These are phyloP conservation scores for Collybiopsis luxurians DNA, from an alignment of 768 basidiomycete species.

Conservation along the genomic window DNA sequence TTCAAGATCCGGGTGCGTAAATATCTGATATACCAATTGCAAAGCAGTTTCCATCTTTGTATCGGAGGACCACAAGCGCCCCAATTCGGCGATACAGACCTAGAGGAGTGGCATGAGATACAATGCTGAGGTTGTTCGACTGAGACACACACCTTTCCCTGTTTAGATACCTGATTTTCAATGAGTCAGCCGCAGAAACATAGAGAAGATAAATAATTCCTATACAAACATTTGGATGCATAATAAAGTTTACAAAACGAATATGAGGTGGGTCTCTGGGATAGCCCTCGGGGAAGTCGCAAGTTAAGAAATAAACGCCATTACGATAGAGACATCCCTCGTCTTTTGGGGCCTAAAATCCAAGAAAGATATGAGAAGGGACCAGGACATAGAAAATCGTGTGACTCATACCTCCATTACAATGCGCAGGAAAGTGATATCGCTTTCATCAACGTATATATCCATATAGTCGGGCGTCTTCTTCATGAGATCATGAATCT, in stretches of 20 bases:
- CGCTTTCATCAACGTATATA: conserved; percentile 22
- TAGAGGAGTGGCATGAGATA: background rate
- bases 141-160: conserved; percentile 23
- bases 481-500: conserved; percentile 19
- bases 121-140: background rate
- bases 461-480: conserved; percentile 26
- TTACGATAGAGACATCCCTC: conserved; percentile 23
- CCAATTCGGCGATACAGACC: conserved; percentile 28
- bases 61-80: conserved; percentile 27
- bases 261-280: conserved; percentile 27
- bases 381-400: background rate
- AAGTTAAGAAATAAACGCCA: conserved; percentile 24
- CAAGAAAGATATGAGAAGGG: background rate
- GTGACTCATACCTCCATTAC: conserved; percentile 19
- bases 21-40: conserved; percentile 21
- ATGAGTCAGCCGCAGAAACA: background rate
- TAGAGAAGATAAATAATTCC: background rate
- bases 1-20: conserved; percentile 25
- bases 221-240: conserved; percentile 26
- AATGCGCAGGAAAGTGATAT: conserved; percentile 27
- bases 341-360: conserved; percentile 21
- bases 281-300: conserved; percentile 22
- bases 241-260: conserved; percentile 25
- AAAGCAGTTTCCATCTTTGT: conserved; percentile 24
- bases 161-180: conserved; percentile 24